Conservation (phyloP, 2,329 filamentous ascomycete genomes). For the Phaeosphaeria sp. region DNA sequence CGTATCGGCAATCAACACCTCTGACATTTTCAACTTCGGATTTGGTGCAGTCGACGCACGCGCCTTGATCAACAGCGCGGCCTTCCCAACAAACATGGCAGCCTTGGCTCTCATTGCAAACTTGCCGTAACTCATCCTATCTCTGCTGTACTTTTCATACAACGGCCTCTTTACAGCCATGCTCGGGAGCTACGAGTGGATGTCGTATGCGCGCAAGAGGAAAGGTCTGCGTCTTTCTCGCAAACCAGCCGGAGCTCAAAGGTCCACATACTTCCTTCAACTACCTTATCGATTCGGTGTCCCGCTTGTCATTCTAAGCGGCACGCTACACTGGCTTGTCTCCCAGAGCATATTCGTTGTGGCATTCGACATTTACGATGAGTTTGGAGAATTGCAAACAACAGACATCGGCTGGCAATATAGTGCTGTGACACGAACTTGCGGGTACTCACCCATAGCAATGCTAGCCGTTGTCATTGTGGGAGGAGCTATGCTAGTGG, state of each 20-base stretch:
- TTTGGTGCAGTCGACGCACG: slow-evolving; percentile 19
- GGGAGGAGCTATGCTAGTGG: slow-evolving; percentile 17
- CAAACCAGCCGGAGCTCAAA: slow-evolving; percentile 40
- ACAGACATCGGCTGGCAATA: not conserved
- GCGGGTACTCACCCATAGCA: slow-evolving; percentile 31
- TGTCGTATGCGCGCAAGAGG: slow-evolving; percentile 37
- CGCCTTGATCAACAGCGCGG: not conserved
- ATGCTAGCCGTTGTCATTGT: slow-evolving; percentile 26
- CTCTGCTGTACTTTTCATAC: slow-evolving; percentile 55
- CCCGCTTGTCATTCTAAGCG: slow-evolving; percentile 43
- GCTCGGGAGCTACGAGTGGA: slow-evolving; percentile 57
- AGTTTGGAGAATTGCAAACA: not conserved
- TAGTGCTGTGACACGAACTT: slow-evolving; percentile 6
- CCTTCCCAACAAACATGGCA: not conserved
- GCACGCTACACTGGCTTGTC: slow-evolving; percentile 51
- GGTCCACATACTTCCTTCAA: slow-evolving; percentile 50
- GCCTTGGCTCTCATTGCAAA: slow-evolving; percentile 48
- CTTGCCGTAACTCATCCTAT: slow-evolving; percentile 55
- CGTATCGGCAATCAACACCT: not conserved
- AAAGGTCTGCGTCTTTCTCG: slow-evolving; percentile 48
- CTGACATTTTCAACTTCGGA: slow-evolving; percentile 7
- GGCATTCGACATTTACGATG: slow-evolving; percentile 28
- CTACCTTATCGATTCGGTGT: slow-evolving; percentile 47
- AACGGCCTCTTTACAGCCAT: slow-evolving; percentile 57
- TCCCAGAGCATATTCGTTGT: slow-evolving; percentile 53